Percentiles rank a stretch among this genome's conserved stretches.
These are phyloP conservation scores for Kluyveromyces lactis DNA, from an alignment of 805 yeast species.

Conservation along the genomic window DNA sequence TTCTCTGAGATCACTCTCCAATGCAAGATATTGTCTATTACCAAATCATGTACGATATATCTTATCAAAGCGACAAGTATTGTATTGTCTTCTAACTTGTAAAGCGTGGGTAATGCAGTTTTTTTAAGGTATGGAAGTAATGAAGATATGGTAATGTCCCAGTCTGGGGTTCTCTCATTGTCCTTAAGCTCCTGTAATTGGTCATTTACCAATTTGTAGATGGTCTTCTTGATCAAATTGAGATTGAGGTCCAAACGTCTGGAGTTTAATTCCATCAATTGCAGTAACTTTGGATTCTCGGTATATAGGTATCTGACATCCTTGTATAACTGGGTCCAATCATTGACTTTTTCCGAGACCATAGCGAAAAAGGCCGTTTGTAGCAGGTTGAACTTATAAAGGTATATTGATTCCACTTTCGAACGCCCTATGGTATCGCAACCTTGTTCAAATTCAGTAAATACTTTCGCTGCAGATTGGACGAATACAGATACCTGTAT, in stretches of 20 bases:
- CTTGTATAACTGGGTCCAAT: slow-evolving; percentile 25
- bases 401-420: slow-evolving; percentile 11
- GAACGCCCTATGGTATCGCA: slow-evolving; percentile 12
- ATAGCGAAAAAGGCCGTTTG: slow-evolving; percentile 24
- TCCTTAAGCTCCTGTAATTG: slow-evolving; percentile 17
- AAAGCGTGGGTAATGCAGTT: slow-evolving; percentile 12
- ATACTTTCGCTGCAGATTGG: background rate
- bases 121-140: slow-evolving; percentile 17
- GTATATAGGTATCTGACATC: slow-evolving; percentile 16
- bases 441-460: slow-evolving; percentile 9
- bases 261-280: slow-evolving; percentile 18
- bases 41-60: slow-evolving; percentile 17
- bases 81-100: slow-evolving; percentile 8
- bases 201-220: slow-evolving; percentile 7
- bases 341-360: slow-evolving; percentile 11
- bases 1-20: slow-evolving; percentile 29
- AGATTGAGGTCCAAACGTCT: slow-evolving; percentile 15
- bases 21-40: slow-evolving; percentile 14
- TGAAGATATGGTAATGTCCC: slow-evolving; percentile 15
- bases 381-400: slow-evolving; percentile 22
- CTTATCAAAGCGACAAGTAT: slow-evolving; percentile 11
- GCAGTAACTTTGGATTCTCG: slow-evolving; percentile 6
- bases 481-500: background rate
- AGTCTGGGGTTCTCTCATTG: slow-evolving; percentile 19
- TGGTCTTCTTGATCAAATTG: slow-evolving; percentile 12